Evolutionary conservation across 495 filamentous ascomycete species (phyloP).

Genomic region (Paragyromitra xinjiangensis): DNA sequence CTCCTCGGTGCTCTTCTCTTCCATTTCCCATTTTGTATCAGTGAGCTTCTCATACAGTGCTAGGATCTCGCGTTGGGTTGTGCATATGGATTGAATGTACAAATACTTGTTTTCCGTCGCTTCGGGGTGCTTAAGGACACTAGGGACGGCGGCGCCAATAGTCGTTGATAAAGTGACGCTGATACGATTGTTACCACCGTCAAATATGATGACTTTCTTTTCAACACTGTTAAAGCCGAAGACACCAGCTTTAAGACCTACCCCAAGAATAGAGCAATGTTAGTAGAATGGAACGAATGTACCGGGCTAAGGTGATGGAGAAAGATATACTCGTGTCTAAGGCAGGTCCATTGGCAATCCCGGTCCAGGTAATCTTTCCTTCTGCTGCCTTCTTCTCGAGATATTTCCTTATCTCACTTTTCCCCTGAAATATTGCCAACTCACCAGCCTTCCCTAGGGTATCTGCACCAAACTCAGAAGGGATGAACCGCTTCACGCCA

Average conservation of each 20-base stretch:
- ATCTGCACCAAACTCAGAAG: slow-evolving; percentile 70
- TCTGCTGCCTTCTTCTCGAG: slow-evolving; percentile 60
- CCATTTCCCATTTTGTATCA: slow-evolving; percentile 55
- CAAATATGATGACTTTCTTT: slow-evolving; percentile 62
- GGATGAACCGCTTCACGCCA: slow-evolving; percentile 70
- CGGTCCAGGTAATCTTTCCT: slow-evolving; percentile 64
- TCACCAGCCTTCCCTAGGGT: slow-evolving; percentile 58
- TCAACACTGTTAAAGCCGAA: slow-evolving; percentile 61
- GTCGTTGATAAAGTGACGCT: slow-evolving; percentile 60
- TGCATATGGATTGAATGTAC: slow-evolving; percentile 59
- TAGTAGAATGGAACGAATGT: background rate
- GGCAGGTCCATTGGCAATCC: slow-evolving; percentile 64
- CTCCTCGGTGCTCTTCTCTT: slow-evolving; percentile 59
- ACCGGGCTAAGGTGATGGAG: background rate
- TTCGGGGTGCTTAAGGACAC: slow-evolving; percentile 64
- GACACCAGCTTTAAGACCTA: slow-evolving; percentile 59
- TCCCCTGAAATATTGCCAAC: slow-evolving; percentile 59
- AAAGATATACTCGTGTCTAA: slow-evolving; percentile 62
- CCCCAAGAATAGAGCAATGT: background rate
- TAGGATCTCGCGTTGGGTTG: slow-evolving; percentile 66
- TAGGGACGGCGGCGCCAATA: slow-evolving; percentile 61
- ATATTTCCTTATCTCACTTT: slow-evolving; percentile 66
- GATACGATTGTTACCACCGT: slow-evolving; percentile 65
- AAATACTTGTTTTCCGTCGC: slow-evolving; percentile 66
- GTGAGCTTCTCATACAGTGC: slow-evolving; percentile 63